A percentile compares a stretch with the other conserved stretches of the same genome.
Conservation (phyloP, 192 early-diverging fungal species). For the Backusella parvicylindrica region DNA sequence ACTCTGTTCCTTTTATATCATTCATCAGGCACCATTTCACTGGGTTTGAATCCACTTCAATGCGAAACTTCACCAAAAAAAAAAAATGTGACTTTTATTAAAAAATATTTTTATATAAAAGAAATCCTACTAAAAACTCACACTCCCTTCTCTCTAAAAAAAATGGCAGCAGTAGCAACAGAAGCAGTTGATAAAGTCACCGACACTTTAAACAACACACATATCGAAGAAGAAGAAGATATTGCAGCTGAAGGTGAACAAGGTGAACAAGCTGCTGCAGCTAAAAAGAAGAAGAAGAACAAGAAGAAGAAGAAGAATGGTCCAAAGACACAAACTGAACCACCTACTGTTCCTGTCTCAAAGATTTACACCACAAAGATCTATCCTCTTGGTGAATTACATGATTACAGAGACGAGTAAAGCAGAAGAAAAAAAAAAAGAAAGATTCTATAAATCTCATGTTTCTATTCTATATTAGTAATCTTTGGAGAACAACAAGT, state of each 20-base stretch:
- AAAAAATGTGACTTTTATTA: background rate
- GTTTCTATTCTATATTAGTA: conserved; percentile 42
- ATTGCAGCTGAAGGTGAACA: conserved; percentile 10
- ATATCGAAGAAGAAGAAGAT: conserved; percentile 14
- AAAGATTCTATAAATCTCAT: too few relatives aligned
- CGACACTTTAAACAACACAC: background rate
- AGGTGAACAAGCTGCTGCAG: conserved; percentile 2
- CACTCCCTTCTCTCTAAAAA: background rate
- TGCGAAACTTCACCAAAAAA: background rate
- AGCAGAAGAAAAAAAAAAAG: too few relatives aligned
- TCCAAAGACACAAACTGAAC: conserved; percentile 58
- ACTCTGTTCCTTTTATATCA: too few relatives aligned
- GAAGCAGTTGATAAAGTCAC: background rate
- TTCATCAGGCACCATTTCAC: too few relatives aligned
- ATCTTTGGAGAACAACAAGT: conserved; percentile 82
- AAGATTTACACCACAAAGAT: conserved; percentile 73
- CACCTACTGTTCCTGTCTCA: conserved; percentile 73
- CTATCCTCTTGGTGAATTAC: conserved; percentile 81
- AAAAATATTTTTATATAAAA: background rate
- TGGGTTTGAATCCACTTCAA: background rate
- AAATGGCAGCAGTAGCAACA: background rate
- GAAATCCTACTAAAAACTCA: background rate
- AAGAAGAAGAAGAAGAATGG: conserved; percentile 67
- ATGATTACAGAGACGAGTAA: conserved; percentile 85
- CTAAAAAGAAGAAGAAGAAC: conserved; percentile 49